Conservation (phyloP, 129 eudicot species). For the Flaveria brownii region DNA sequence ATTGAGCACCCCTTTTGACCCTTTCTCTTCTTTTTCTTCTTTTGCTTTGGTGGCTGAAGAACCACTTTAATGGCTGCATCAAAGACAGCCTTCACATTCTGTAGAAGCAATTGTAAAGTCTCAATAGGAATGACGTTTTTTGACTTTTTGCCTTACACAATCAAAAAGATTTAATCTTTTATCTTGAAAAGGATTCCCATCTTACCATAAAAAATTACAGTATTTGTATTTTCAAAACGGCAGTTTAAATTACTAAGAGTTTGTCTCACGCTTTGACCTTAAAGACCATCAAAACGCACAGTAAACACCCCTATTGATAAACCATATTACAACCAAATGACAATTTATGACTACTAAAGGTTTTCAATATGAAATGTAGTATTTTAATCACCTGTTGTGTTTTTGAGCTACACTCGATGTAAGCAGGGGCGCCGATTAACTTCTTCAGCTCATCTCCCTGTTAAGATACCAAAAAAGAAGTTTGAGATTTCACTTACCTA, state of each 20-base stretch:
- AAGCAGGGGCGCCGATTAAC: conserved; percentile 87
- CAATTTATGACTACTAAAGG: neutral
- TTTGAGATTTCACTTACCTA: neutral
- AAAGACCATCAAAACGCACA: neutral
- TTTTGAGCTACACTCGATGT: conserved; percentile 91
- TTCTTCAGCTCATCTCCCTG: conserved; percentile 90
- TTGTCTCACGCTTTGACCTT: neutral
- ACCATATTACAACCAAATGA: neutral
- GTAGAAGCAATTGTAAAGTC: conserved; percentile 29
- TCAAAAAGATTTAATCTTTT: neutral
- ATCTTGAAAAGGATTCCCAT: neutral
- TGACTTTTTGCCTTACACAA: neutral
- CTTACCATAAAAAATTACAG: neutral
- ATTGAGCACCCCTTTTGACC: conserved; percentile 77
- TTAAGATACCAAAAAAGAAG: conserved; percentile 5
- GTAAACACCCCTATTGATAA: neutral
- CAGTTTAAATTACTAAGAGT: neutral
- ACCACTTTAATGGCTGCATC: conserved; percentile 96
- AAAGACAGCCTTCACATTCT: conserved; percentile 93
- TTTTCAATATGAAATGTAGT: neutral
- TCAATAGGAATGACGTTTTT: neutral
- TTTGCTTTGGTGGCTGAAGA: conserved; percentile 94
- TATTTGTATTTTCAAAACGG: neutral
- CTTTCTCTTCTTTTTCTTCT: conserved; percentile 92
- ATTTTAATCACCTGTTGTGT: conserved; percentile 74